These are phyloP conservation scores for Fusarium tupiense DNA, from an alignment of 2,329 filamentous ascomycete species.

Conservation along the genomic window DNA sequence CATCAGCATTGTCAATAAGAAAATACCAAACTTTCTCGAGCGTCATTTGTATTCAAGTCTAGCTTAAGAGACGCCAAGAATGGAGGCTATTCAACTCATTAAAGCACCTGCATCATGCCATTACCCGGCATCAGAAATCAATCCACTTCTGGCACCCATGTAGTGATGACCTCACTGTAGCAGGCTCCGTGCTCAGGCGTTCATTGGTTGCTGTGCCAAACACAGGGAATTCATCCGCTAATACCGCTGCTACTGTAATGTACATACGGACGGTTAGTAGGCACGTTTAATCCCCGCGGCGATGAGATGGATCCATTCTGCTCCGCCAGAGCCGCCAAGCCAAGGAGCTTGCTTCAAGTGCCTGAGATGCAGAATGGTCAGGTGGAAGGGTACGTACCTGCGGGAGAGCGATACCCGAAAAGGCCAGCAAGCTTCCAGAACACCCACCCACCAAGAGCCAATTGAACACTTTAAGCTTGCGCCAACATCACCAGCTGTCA, in stretches of 20 bases:
- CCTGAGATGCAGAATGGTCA: background rate
- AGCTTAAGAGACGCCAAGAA: background rate
- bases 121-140: background rate
- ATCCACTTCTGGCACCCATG: constrained; percentile 26
- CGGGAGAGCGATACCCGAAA: constrained; percentile 37
- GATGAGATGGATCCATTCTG: background rate
- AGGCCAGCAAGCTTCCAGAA: constrained; percentile 45
- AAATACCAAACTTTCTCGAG: no score
- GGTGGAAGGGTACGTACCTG: constrained; percentile 35
- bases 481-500: constrained; percentile 7
- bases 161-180: constrained; percentile 41
- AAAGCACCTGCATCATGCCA: constrained; percentile 1
- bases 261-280: background rate
- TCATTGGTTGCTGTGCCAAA: constrained; percentile 32
- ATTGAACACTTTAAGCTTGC: constrained; percentile 12
- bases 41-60: no score
- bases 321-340: constrained; percentile 19
- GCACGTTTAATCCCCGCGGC: constrained; percentile 12
- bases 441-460: constrained; percentile 18
- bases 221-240: constrained; percentile 1
- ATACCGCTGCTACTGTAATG: background rate
- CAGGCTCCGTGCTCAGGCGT: constrained; percentile 7
- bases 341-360: constrained; percentile 11
- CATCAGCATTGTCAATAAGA: no score
- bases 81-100: background rate